Evolutionary conservation across 2,329 filamentous ascomycete species (phyloP), one percentile per base, ranked within the genome.

Genomic region (Dactylella cylindrospora): DNA sequence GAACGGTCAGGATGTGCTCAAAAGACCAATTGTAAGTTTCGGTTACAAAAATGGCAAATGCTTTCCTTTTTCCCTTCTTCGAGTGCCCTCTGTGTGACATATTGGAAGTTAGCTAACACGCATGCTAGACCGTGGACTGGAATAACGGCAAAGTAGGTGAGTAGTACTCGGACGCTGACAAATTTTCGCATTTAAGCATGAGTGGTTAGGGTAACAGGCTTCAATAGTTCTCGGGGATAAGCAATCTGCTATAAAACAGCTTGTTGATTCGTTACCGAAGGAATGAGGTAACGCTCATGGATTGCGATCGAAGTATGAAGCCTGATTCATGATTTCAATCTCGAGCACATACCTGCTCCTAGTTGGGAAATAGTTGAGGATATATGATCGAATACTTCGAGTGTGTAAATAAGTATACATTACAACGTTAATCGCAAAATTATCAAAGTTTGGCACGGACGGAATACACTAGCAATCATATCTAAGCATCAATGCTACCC

Each of bases 91-190:
- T 36, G 29, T 23, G 49, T 50, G 44, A 3, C 20, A 46, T 29
- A 49, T 39, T 29, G 31, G 5, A 20, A 36, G 31, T 45, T 9
- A 15, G 35, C 65, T 47, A 55, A 71, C 71, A 69, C 72, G 65
- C 65, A 12, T 31, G 26, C 31, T 17, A 65, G 66, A 32, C 65
- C 28, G 28, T 97, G 46, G 91, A 97, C 72, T 97, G 93, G 93
- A 88, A 86, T 72, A 90, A 91, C 72, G 93, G 90, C 66, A 86
- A 83, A 72, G 91, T 84, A 39, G 77, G 86, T 75, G 76, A 47
- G 67, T 66, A 12, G 8, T 19, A 25, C 31, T 9, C 9, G 28
- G 28, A n/a, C n/a, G n/a, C n/a, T n/a, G n/a, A n/a, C n/a, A n/a
- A 15, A 26, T 54, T n/a, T 10, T 13, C n/a, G 10, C 19, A 8